Evolutionary conservation across 2,329 filamentous ascomycete species (phyloP), one percentile per base, ranked within the genome.

Genomic region (Exophiala alcalophila): DNA sequence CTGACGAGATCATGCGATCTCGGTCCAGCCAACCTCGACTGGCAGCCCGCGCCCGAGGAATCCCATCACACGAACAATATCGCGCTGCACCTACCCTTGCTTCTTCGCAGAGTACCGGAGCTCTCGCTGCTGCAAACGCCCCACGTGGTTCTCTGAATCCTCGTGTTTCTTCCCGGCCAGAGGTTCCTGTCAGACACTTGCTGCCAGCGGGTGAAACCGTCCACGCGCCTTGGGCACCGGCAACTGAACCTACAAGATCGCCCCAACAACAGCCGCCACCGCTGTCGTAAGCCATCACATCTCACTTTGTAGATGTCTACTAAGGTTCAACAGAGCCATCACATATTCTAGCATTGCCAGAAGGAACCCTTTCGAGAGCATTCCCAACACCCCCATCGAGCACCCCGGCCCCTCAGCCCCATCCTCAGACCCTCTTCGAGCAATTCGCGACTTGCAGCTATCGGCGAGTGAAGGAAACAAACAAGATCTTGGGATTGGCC

Each of bases 1-100:
- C 52, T 18, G 33, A 23, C 16, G 50, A 51, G 10, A 27, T 41
- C 21, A 38, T 41, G 4, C 40, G 25, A 14, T 34, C 42, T 12
- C 16, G 40, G 9, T 36, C 30, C 16, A 14, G 30, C 26, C 25
- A 28, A 11, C 9, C 37, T 23, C 18, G 14, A 8, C 20, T 40
- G 4, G 15, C 16, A n/a, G 12, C 5, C 7, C n/a, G n/a, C n/a
- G n/a, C n/a, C n/a, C n/a, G n/a, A n/a, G n/a, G n/a, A n/a, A n/a
- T n/a, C n/a, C n/a, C n/a, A n/a, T n/a, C n/a, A n/a, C n/a, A n/a
- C n/a, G n/a, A n/a, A n/a, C n/a, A n/a, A n/a, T n/a, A n/a, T n/a
- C n/a, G n/a, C n/a, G n/a, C n/a, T n/a, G n/a, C n/a, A n/a, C n/a
- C n/a, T n/a, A n/a, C n/a, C n/a, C n/a, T n/a, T n/a, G n/a, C n/a